phyloP scores from a whole-genome alignment of 306 rosid genomes.

The Castanea sativa region DNA sequence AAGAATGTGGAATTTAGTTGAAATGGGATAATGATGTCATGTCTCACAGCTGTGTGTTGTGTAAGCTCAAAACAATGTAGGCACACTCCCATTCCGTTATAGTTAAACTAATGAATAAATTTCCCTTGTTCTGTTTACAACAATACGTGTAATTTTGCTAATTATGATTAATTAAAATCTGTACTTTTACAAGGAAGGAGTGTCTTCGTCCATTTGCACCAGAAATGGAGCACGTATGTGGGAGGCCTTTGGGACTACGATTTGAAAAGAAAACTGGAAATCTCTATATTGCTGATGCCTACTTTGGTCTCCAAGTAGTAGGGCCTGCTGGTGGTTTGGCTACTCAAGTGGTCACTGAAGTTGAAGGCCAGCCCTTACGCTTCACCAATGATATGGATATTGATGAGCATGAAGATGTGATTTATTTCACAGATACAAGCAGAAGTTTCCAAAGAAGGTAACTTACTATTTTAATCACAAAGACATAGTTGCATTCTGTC shows the following conservation, averaged over 20 bases:
- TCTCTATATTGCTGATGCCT: constrained; percentile 87
- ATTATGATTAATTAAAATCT: constrained; percentile 7
- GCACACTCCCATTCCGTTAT: neutral
- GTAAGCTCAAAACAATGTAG: neutral
- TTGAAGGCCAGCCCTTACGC: constrained; percentile 64
- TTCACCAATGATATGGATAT: constrained; percentile 89
- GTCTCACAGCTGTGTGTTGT: neutral
- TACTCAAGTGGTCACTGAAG: constrained; percentile 54
- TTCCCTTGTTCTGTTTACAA: neutral
- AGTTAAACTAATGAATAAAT: neutral
- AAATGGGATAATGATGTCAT: neutral
- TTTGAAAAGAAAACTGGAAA: constrained; percentile 79
- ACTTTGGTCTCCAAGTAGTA: constrained; percentile 79
- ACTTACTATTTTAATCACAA: constrained; percentile 24
- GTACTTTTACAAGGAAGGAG: constrained; percentile 46
- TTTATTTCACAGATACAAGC: constrained; percentile 85
- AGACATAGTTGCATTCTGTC: neutral
- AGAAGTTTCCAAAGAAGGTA: constrained; percentile 71
- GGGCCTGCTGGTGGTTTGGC: constrained; percentile 89
- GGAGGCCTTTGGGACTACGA: constrained; percentile 80
- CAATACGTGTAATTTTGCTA: neutral
- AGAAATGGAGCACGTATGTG: constrained; percentile 85
- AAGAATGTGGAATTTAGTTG: neutral
- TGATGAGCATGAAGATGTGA: constrained; percentile 59
- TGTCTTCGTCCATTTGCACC: constrained; percentile 76